These are phyloP conservation scores for Cladophialophora chaetospira DNA, from an alignment of 2,329 filamentous ascomycete species.

Conservation along the genomic window DNA sequence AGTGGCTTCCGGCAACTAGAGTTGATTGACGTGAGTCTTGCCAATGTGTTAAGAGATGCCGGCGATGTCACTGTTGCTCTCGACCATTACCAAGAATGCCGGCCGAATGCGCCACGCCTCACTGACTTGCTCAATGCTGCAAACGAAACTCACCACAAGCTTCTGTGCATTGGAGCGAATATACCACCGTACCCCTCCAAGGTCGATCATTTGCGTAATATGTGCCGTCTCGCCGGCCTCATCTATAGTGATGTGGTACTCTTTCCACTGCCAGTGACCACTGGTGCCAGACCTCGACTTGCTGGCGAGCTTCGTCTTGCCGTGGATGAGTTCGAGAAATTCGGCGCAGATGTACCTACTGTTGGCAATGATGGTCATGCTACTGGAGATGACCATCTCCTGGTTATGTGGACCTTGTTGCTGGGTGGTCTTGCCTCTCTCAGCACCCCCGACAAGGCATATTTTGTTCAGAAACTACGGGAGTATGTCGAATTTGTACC, in stretches of 20 bases:
- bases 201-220: not conserved
- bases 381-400: not conserved
- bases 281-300: slow-evolving; percentile 6
- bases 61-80: slow-evolving; percentile 18
- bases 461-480: slow-evolving; percentile 12
- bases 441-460: slow-evolving; percentile 5
- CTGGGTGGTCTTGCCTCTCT: slow-evolving; percentile 16
- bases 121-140: slow-evolving; percentile 9
- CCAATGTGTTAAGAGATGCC: slow-evolving; percentile 1
- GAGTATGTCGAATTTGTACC: slow-evolving; percentile 6
- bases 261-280: slow-evolving; percentile 11
- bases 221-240: slow-evolving; percentile 16
- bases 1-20: slow-evolving; percentile 10
- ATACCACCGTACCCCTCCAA: not conserved
- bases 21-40: slow-evolving; percentile 2
- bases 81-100: slow-evolving; percentile 15
- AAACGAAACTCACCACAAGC: slow-evolving; percentile 17
- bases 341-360: not conserved
- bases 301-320: slow-evolving; percentile 8
- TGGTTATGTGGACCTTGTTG: slow-evolving; percentile 16
- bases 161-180: not conserved
- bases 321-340: slow-evolving; percentile 12
- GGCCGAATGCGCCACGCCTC: slow-evolving; percentile 5
- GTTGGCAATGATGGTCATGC: not conserved
- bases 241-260: slow-evolving; percentile 23